phyloP scores from a whole-genome alignment of 441 rosid genomes.

The Brassica balearica region DNA sequence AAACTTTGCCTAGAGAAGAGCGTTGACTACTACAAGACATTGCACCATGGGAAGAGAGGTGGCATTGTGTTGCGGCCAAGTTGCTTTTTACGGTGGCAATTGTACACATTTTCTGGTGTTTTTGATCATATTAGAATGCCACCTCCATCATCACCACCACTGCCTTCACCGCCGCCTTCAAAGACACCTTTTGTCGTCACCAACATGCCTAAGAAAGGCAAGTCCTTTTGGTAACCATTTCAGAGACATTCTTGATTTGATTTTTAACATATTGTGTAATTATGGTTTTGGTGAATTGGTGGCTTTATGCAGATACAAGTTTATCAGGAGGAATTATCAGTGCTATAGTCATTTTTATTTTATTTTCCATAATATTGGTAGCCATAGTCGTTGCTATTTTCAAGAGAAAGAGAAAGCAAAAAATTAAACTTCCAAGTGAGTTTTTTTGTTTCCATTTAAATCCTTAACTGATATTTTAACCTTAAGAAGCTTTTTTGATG shows the following conservation, averaged over 20 bases:
- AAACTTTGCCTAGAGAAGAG: constrained; percentile 17
- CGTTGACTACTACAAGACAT: neutral
- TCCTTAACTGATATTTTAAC: neutral
- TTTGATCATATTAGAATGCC: constrained; percentile 3
- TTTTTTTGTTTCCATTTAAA: neutral
- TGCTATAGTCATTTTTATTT: neutral
- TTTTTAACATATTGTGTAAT: neutral
- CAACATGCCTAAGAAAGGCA: constrained; percentile 10
- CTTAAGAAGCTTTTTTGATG: neutral
- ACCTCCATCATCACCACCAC: neutral
- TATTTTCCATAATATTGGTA: neutral
- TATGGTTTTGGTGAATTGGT: neutral
- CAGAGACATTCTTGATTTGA: neutral
- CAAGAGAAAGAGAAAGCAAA: constrained; percentile 24
- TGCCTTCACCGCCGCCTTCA: constrained; percentile 5
- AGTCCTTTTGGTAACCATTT: constrained; percentile 1
- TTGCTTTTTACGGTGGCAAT: constrained; percentile 44
- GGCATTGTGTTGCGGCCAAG: constrained; percentile 18
- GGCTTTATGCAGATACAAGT: constrained; percentile 18
- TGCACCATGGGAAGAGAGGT: constrained; percentile 11
- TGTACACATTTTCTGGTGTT: constrained; percentile 27
- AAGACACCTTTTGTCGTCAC: neutral
- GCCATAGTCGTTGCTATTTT: constrained; percentile 7
- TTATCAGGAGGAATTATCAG: constrained; percentile 24
- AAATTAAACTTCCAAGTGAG: constrained; percentile 1